Evolutionary conservation across 2,329 filamentous ascomycete genomes (phyloP), one percentile per base, ranked within the genome.

Genomic region (Aspergillus nomiae): DNA sequence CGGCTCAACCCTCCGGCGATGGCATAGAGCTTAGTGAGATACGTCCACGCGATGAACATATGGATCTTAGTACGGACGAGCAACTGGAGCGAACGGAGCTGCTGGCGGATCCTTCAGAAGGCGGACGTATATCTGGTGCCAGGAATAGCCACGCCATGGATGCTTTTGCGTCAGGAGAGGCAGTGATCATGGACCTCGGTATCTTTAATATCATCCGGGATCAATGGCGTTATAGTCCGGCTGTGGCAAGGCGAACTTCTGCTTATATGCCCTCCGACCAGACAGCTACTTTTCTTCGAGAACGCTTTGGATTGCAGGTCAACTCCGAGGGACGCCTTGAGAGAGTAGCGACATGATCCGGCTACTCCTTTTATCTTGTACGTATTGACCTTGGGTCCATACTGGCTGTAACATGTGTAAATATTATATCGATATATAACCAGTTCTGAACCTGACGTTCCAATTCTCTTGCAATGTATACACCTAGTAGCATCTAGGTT

Each of bases 11-110:
- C 56, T 66, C 53, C 6, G 50, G 41, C 28, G 70, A 79, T 10
- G 80, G 78, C 55, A 74, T 79, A 46, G 81, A 82, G 64, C 70
- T 80, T 64, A 77, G 81, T 54, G 69, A 73, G 59, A 48, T 78
- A 58, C 70, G 71, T 62, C 46, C 74, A 55, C 54, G 71, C 11
- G 62, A 68, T 28, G 54, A 66, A n/a, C 38, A 41, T 51, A 16
- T 58, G 34, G 19, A 51, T 16, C 30, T 59, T n/a, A 64, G 53
- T 9, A 56, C 58, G 30, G 69, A 72, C 56, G 67, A 72, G 38
- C 63, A 69, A 36, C 62, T 69, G 48, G 74, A 76, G 67, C 70
- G 71, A 48, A 74, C 72, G 6, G 70, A 70, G 24, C 70, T 78
- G 24, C 65, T 78, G 32, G 76, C 76, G 1, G 78, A 79, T 34